Percentiles rank a stretch among this genome's conserved stretches.
Conservation (phyloP, 768 basidiomycete genomes). For the Scleroderma citrinum region DNA sequence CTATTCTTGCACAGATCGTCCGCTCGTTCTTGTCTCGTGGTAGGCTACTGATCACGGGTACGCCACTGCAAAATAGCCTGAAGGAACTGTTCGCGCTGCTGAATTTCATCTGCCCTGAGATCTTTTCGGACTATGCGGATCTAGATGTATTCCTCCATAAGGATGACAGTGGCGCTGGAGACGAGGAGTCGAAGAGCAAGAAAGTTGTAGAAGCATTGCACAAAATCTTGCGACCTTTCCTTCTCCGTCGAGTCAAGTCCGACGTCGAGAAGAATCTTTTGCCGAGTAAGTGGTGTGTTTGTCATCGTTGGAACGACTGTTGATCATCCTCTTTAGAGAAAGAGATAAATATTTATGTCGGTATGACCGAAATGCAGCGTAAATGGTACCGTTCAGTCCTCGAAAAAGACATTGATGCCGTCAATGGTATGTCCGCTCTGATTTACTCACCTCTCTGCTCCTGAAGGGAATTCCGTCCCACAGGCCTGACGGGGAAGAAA, state of each 20-base stretch:
- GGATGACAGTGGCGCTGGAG: conserved; percentile 61
- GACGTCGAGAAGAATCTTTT: conserved; percentile 96
- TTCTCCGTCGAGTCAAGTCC: conserved; percentile 88
- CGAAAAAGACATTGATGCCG: conserved; percentile 98
- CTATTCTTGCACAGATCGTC: conserved; percentile 91
- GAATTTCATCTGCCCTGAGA: conserved; percentile 97
- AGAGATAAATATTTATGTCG: conserved; percentile 98
- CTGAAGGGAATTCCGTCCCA: background rate
- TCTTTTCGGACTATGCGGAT: conserved; percentile 87
- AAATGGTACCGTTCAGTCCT: conserved; percentile 97
- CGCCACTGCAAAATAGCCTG: conserved; percentile 93
- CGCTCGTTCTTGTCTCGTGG: conserved; percentile 85
- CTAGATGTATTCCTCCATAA: conserved; percentile 93
- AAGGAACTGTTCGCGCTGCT: conserved; percentile 90
- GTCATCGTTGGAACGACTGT: background rate
- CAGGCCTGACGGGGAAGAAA: conserved; percentile 91
- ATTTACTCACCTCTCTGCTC: background rate
- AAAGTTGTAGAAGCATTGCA: conserved; percentile 95
- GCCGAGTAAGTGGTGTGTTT: conserved; percentile 60
- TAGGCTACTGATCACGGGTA: conserved; percentile 91
- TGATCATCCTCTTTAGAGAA: conserved; percentile 57
- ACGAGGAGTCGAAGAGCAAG: conserved; percentile 80
- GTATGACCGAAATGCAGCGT: conserved; percentile 93
- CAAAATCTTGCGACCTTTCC: conserved; percentile 93
- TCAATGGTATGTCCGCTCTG: conserved; percentile 60